Conservation (phyloP, 495 filamentous ascomycete genomes). For the Daldinia bambusicola region DNA sequence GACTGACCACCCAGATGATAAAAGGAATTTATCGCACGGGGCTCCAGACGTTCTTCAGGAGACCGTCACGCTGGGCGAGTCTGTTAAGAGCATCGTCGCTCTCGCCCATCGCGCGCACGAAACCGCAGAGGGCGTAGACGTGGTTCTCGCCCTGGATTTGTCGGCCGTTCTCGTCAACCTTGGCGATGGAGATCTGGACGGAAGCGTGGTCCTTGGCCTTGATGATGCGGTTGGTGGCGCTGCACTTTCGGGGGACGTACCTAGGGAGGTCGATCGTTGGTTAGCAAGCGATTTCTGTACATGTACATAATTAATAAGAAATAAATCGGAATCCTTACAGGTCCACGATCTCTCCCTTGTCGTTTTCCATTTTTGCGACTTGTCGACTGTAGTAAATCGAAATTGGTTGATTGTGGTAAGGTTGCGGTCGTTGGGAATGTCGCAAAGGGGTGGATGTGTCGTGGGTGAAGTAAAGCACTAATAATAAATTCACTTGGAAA, state of each 20-base stretch:
- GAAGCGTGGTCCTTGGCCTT: constrained; percentile 98
- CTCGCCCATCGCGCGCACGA: constrained; percentile 98
- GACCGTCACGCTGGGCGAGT: constrained; percentile 92
- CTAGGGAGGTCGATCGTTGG: constrained; percentile 54
- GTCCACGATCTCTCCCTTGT: constrained; percentile 98
- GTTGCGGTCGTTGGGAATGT: constrained; percentile 25
- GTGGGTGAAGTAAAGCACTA: constrained; percentile 16
- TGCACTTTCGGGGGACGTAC: constrained; percentile 99
- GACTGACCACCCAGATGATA: constrained; percentile 43
- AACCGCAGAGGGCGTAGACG: constrained; percentile 89
- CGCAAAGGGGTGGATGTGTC: constrained; percentile 31
- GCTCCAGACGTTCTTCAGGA: constrained; percentile 96
- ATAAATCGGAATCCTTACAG: constrained; percentile 70
- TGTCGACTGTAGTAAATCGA: constrained; percentile 48
- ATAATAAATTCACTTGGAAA: constrained; percentile 24
- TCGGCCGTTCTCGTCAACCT: constrained; percentile 94
- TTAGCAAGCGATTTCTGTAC: constrained; percentile 15
- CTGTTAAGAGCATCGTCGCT: constrained; percentile 96
- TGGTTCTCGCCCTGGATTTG: constrained; percentile 95
- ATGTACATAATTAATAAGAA: not conserved
- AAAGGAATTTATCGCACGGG: constrained; percentile 72
- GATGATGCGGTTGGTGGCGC: constrained; percentile 96
- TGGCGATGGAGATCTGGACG: constrained; percentile 77
- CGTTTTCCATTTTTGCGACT: constrained; percentile 87
- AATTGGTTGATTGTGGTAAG: constrained; percentile 26